phyloP scores from a whole-genome alignment of 306 rosid genomes.

The Begonia loranthoides region DNA sequence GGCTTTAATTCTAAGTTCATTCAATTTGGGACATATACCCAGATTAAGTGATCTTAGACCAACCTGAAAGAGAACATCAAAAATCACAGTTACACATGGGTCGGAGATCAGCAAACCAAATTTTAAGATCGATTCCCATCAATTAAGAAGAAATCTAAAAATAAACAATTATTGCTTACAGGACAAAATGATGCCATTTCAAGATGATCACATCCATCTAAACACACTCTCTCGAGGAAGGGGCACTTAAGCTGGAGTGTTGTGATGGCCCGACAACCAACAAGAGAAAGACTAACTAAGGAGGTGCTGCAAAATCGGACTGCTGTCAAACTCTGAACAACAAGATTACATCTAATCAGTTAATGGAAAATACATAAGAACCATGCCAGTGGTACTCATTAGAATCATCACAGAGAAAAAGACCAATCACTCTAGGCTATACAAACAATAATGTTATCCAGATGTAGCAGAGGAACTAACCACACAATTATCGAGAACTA shows the following conservation, averaged over 20 bases:
- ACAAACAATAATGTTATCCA: too few relatives aligned
- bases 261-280: conserved; percentile 77
- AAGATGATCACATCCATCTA: conserved; percentile 96
- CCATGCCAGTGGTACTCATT: too few relatives aligned
- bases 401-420: too few relatives aligned
- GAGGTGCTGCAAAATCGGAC: conserved; percentile 72
- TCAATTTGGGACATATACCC: conserved; percentile 94
- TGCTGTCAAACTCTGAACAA: conserved; percentile 64
- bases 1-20: conserved; percentile 57
- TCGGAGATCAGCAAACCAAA: too few relatives aligned
- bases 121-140: too few relatives aligned
- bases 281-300: conserved; percentile 72
- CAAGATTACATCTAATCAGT: too few relatives aligned
- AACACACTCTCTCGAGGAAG: conserved; percentile 69
- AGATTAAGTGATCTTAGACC: conserved; percentile 84
- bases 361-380: too few relatives aligned
- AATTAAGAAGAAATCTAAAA: too few relatives aligned
- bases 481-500: conserved; percentile 93
- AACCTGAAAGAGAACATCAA: conserved; percentile 28
- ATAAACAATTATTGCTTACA: conserved; percentile 37
- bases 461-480: conserved; percentile 19
- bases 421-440: too few relatives aligned
- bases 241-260: conserved; percentile 73
- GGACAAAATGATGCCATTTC: conserved; percentile 82
- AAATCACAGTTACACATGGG: too few relatives aligned